Evolutionary conservation across 176 grass and related monocot species (phyloP), one percentile per base, ranked within the genome.

Genomic region (Carex pumila): DNA sequence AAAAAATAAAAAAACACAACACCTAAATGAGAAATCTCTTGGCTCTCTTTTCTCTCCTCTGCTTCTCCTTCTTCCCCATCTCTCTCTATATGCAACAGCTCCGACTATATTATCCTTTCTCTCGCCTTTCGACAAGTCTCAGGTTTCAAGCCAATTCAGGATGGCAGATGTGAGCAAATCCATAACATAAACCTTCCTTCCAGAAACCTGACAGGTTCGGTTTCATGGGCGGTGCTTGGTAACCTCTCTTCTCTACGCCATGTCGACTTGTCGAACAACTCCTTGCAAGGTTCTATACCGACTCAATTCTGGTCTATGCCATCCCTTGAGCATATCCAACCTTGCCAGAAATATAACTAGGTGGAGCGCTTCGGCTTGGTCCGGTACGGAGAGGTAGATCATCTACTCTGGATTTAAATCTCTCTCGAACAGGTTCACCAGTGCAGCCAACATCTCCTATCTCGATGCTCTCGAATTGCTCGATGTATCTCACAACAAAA

Each of bases 251-350:
- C 71, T 39, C 95, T 97, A 54, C 87, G 71, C 34, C 36, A 39
- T 59, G 78, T 97, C 79, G 56, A 94, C 87, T 89, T 97, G 56
- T 92, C 90, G 17, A 71, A 83, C 54, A 97, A 97, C 90, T 81
- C 87, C 12, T 91, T 97, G 56, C 15, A 80, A 2, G 89, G 92
- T 60, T 64, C 79, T 55, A 15, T 97, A 80, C 22, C 76, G 30
- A 34, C 21, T 19, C 22, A 71, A 7, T 90, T 94, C 79, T 98
- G 89, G 92, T 89, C 87, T 47, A 30, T 88, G 54, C 89, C 90
- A 3, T 14, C 55, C 39, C 92, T 98, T 59, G 39, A 79, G 2
- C 71, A 84, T 17, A 86, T 90, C n/a, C 21, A 87, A 98, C 43
- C 82, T 94, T 65, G 83, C 95, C 17, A 71, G 59, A 0, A 98